Evolutionary conservation across 1,284 basidiomycete species (phyloP), one percentile per base, ranked within the genome.

Genomic region (Trametes sp.): DNA sequence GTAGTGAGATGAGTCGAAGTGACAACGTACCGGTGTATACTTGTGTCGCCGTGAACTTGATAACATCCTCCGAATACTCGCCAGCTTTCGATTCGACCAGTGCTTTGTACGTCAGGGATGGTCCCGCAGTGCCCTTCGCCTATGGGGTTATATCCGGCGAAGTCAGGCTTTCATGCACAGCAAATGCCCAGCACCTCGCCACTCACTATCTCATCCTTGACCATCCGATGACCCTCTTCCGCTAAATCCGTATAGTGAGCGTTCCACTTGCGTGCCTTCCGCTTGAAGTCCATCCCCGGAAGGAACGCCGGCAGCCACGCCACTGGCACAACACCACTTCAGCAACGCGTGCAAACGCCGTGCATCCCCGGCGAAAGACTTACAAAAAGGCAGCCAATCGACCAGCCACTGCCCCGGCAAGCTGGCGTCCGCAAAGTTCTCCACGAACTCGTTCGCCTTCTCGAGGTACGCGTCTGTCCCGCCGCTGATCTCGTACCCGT

Each of bases 41-140:
- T 28, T 66, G 61, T 14, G 61, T 58, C 11, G 64, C 61, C 11
- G 50, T 56, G 53, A 61, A 63, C 53, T 46, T 61, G 50, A 66
- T 48, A 21, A 66, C 29, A 19, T 56, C 50, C 4, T 64, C 57
- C 2, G 64, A 28, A 36, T 54, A n/a, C 16, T 64, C 50, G 7
- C 45, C 52, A 2, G 56, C 19, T 87, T 64, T 84, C 84, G 48
- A 89, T 74, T 65, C 89, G 86, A 62, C 84, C 84, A 69, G 87
- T 82, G 49, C 80, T 74, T 46, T 80, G 72, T 4, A 69, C 62
- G 33, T 76, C 70, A 19, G 68, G 10, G 49, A 63, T 24, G 13
- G 52, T 23, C 33, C 59, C 67, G 33, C 67, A 54, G 53, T 74
- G 70, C 57, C 66, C 10, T 67, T 46, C 6, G 52, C 62, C 33